Evolutionary conservation across 441 rosid species (phyloP), one percentile per base, ranked within the genome.

Genomic region (Croton laevigatus): DNA sequence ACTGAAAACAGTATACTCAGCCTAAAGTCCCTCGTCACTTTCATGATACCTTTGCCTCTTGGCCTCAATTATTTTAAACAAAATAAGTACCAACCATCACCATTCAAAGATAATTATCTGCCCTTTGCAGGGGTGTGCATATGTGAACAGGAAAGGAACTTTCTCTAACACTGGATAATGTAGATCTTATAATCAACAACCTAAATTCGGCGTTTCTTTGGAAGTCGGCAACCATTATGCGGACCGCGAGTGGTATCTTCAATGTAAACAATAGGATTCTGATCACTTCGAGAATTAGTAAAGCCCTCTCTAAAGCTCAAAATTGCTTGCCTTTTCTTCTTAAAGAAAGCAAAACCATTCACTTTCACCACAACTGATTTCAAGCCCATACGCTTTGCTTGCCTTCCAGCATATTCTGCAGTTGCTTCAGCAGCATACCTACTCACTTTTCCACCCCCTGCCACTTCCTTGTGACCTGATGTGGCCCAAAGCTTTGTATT

Each of bases 141-240:
- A n/a, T n/a, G n/a, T n/a, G n/a, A n/a, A n/a, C n/a, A n/a, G n/a
- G n/a, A n/a, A 17, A 27, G 23, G 59, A 45, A n/a, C 40, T 44
- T 19, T 19, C 32, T 34, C 59, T 46, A 71, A 60, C 58, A 65
- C 12, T 8, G 16, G 57, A 32, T 1, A 54, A 23, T 11, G 53
- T 46, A 49, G 0, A 42, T 20, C 59, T 45, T 22, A 48, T 51
- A 20, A 22, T 40, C 71, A 19, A 32, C 38, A 32, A 68, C 19
- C 83, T 82, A 91, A 42, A 84, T 73, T 1, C 97, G 86, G 73
- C 98, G 92, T 68, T 85, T 84, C 83, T 81, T 88, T 22, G 88
- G 93, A 64, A 86, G 90, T 45, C 95, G 81, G 76, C 94, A 94
- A 62, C 97, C 98, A 71, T 89, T 94, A 73, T 94, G 97, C 16